Conservation (phyloP, 148 eudicot species). For the Rhododendron ovatum region DNA sequence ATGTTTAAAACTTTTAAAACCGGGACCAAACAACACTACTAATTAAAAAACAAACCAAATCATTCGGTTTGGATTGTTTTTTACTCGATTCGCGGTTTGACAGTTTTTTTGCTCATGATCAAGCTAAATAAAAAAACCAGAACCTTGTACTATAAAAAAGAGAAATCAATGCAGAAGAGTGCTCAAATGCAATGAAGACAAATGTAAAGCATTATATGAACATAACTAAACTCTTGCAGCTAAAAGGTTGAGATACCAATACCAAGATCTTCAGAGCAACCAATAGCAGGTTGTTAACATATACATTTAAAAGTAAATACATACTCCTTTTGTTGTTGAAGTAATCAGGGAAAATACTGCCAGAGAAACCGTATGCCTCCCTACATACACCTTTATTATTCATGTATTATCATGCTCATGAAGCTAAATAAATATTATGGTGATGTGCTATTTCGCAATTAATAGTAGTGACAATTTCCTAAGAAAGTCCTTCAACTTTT, state of each 20-base stretch:
- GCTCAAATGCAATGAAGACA: not conserved
- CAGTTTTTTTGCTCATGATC: no score
- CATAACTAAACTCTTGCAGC: not conserved
- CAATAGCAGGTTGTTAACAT: not conserved
- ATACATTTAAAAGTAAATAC: not conserved
- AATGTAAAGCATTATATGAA: not conserved
- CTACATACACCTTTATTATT: not conserved
- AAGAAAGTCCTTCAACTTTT: not conserved
- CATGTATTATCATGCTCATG: conserved; percentile 1
- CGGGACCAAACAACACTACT: no score
- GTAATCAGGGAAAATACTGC: not conserved
- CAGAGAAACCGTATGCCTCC: not conserved
- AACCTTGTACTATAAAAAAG: not conserved
- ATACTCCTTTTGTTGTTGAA: not conserved
- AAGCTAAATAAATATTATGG: not conserved
- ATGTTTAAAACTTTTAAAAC: no score
- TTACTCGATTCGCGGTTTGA: no score
- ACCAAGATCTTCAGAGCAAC: not conserved
- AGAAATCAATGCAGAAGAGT: not conserved
- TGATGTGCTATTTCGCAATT: not conserved
- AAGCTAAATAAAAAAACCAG: not conserved
- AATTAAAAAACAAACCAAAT: no score
- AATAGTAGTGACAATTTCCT: not conserved
- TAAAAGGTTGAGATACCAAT: not conserved
- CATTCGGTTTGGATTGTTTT: no score